A percentile compares a stretch with the other conserved stretches of the same genome.
Conservation (phyloP, 2,329 filamentous ascomycete species). For the Stylonectria norvegica region DNA sequence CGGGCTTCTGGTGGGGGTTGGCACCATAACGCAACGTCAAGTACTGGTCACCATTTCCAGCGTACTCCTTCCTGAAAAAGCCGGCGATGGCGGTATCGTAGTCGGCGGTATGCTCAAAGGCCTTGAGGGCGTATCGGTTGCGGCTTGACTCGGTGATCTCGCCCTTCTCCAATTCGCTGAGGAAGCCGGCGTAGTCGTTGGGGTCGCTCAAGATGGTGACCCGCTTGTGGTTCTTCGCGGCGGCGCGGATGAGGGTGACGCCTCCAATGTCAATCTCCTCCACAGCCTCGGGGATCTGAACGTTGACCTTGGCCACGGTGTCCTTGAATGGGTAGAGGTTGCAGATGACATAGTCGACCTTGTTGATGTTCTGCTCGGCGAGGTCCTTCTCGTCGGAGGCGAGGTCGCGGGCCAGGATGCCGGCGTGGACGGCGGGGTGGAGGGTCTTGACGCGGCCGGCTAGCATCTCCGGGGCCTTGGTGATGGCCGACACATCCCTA, state of each 20-base stretch:
- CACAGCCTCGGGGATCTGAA: constrained; percentile 93
- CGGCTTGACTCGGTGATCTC: constrained; percentile 82
- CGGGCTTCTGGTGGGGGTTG: constrained; percentile 98
- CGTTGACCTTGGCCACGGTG: constrained; percentile 93
- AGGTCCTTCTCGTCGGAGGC: constrained; percentile 96
- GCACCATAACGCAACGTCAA: constrained; percentile 87
- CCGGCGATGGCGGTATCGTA: constrained; percentile 93
- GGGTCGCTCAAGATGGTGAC: constrained; percentile 97
- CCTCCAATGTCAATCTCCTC: constrained; percentile 99
- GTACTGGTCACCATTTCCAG: constrained; percentile 78
- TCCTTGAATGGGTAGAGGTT: constrained; percentile 99
- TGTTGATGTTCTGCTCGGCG: constrained; percentile 88
- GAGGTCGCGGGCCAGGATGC: constrained; percentile 90
- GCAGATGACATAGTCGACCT: constrained; percentile 95
- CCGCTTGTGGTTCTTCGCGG: constrained; percentile 94
- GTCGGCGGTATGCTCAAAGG: constrained; percentile 96
- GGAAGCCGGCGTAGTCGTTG: constrained; percentile 87
- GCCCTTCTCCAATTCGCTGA: constrained; percentile 82
- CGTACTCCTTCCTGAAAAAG: constrained; percentile 98
- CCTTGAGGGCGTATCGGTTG: constrained; percentile 90
- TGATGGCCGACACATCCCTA: constrained; percentile 96
- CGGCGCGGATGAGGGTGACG: constrained; percentile 91
- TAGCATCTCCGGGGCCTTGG: constrained; percentile 94
- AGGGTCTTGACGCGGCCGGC: constrained; percentile 84
- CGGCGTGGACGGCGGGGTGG: constrained; percentile 86